These are phyloP conservation scores for Naganishia sp. DNA, from an alignment of 1,284 basidiomycete genomes.

Conservation along the genomic window DNA sequence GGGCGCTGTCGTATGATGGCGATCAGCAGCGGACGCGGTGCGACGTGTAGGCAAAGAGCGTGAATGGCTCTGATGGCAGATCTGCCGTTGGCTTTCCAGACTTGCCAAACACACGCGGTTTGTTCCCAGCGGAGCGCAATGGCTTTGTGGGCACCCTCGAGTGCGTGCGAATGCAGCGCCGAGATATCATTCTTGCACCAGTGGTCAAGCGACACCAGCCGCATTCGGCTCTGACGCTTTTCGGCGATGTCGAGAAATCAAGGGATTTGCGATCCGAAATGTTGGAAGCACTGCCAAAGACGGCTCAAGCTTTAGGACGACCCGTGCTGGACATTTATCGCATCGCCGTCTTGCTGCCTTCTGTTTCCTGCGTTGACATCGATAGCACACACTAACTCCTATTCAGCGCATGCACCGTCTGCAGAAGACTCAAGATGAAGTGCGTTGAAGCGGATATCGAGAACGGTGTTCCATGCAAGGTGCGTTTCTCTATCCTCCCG, in stretches of 20 bases:
- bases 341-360: constrained; percentile 7
- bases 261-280: background rate
- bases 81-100: too few relatives aligned
- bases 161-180: too few relatives aligned
- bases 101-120: too few relatives aligned
- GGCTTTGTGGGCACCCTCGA: too few relatives aligned
- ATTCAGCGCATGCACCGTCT: constrained; percentile 83
- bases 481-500: constrained; percentile 55
- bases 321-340: too few relatives aligned
- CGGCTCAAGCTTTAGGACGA: background rate
- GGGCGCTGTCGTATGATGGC: too few relatives aligned
- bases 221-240: background rate
- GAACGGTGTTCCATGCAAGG: constrained; percentile 84
- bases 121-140: too few relatives aligned
- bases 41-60: too few relatives aligned
- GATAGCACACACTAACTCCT: background rate
- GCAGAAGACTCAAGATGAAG: constrained; percentile 96
- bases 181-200: too few relatives aligned
- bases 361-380: background rate
- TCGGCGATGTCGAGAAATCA: background rate
- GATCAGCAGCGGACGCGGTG: too few relatives aligned
- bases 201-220: background rate
- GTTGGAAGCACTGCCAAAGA: background rate
- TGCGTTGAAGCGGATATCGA: constrained; percentile 71
- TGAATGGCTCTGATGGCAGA: too few relatives aligned